Evolutionary conservation across 176 grass and related monocot genomes (phyloP).

Genomic region (Tillandsia fasciculata): DNA sequence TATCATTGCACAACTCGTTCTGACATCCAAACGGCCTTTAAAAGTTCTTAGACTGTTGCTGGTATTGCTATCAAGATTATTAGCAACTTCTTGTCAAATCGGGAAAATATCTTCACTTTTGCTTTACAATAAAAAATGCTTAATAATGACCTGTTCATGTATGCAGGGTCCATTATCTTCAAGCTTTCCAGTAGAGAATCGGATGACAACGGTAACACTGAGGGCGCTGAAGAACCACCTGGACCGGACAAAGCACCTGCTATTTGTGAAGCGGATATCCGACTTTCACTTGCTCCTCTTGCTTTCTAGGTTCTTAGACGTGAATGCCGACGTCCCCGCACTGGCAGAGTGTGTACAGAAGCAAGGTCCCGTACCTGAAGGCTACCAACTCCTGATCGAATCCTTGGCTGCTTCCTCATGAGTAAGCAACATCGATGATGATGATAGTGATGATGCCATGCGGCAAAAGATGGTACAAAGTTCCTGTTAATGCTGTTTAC

Average conservation of each 20-base stretch:
- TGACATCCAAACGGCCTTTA: no score
- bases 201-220: constrained; percentile 26
- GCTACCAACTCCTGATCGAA: constrained; percentile 83
- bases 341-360: constrained; percentile 49
- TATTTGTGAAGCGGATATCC: constrained; percentile 73
- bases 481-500: neutral
- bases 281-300: constrained; percentile 87
- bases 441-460: neutral
- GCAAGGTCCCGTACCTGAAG: constrained; percentile 55
- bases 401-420: constrained; percentile 43
- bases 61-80: no score
- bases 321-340: constrained; percentile 54
- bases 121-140: neutral
- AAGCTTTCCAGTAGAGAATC: constrained; percentile 70
- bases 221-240: constrained; percentile 49
- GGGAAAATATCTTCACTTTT: neutral
- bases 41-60: no score
- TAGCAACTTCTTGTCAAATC: no score
- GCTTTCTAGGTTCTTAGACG: constrained; percentile 47
- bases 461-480: neutral
- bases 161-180: constrained; percentile 56
- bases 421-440: neutral
- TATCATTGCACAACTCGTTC: no score
- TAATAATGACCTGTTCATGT: neutral
- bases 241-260: constrained; percentile 50